Conservation (phyloP, 2,329 filamentous ascomycete species). For the Alternaria tenuissima region DNA sequence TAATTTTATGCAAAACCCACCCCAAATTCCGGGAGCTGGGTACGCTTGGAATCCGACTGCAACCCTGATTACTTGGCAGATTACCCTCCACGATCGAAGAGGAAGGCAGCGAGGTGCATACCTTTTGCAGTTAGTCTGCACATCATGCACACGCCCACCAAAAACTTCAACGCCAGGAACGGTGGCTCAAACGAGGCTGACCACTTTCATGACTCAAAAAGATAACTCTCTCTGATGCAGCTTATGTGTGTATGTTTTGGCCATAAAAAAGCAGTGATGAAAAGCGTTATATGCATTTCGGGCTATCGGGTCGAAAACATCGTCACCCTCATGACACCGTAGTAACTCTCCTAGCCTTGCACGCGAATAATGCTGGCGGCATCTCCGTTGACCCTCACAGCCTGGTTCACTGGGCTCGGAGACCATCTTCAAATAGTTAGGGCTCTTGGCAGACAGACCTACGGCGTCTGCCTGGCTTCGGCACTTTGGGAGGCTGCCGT, state of each 20-base stretch:
- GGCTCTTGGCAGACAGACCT: constrained; percentile 10
- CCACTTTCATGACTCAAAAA: not conserved
- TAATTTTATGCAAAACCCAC: constrained; percentile 10
- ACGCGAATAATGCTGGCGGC: constrained; percentile 5
- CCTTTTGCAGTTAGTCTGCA: constrained; percentile 2
- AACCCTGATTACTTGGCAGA: constrained; percentile 7
- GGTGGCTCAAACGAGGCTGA: not conserved
- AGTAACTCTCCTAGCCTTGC: not conserved
- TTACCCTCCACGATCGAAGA: constrained; percentile 7
- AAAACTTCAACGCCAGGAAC: not conserved
- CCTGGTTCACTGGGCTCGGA: constrained; percentile 4
- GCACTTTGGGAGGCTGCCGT: constrained; percentile 2
- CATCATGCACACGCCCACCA: not conserved
- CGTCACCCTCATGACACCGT: not conserved
- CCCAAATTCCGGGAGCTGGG: constrained; percentile 13
- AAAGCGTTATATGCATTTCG: not conserved
- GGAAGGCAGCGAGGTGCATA: constrained; percentile 13
- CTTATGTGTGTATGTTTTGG: not conserved
- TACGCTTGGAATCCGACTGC: constrained; percentile 12
- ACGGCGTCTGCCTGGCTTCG: constrained; percentile 8
- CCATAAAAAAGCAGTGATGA: not conserved
- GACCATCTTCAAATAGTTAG: constrained; percentile 13
- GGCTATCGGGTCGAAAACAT: not conserved
- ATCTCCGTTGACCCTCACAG: constrained; percentile 5
- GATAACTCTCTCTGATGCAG: not conserved